These are phyloP conservation scores for Durusdinium trenchii DNA, from an alignment of 73 alveolate genomes.

Conservation along the genomic window DNA sequence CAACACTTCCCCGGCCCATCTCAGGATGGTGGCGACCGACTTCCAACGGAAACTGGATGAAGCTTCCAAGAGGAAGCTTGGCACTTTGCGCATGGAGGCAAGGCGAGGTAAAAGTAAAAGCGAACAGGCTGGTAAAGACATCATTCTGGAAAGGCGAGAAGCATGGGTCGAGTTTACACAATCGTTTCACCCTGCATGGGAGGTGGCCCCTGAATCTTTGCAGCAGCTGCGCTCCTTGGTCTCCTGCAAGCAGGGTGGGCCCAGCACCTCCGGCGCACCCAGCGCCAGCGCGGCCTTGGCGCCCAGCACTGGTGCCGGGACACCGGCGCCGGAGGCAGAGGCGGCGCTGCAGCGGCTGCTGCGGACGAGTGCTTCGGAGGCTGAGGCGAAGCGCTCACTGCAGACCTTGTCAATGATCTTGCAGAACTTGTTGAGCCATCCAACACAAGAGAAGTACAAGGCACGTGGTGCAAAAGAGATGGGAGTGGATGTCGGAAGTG, in stretches of 20 bases:
- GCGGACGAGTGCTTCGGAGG: background rate
- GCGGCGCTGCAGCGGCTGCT: conserved; percentile 11
- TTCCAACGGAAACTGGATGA: conserved; percentile 72
- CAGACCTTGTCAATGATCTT: conserved; percentile 42
- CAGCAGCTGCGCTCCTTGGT: conserved; percentile 57
- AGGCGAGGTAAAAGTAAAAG: too few relatives aligned
- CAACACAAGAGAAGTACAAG: conserved; percentile 35
- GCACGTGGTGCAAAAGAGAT: background rate
- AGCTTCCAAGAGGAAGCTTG: conserved; percentile 16
- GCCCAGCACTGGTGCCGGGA: background rate
- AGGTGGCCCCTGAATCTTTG: conserved; percentile 39
- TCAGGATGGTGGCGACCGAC: conserved; percentile 41
- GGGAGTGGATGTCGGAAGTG: background rate
- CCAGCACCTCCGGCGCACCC: too few relatives aligned
- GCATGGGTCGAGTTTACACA: too few relatives aligned
- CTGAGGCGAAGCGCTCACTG: background rate
- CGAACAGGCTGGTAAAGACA: too few relatives aligned
- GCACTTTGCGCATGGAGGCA: conserved; percentile 27
- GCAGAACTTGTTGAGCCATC: conserved; percentile 19
- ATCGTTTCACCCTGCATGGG: too few relatives aligned
- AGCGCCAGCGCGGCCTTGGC: too few relatives aligned
- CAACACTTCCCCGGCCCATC: too few relatives aligned
- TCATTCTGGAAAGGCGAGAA: too few relatives aligned
- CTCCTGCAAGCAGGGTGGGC: conserved; percentile 27
- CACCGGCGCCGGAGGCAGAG: background rate